Percentiles rank a stretch among this genome's conserved stretches.
Conservation (phyloP, 78 protist species). For the Trichosphaerium sp. region DNA sequence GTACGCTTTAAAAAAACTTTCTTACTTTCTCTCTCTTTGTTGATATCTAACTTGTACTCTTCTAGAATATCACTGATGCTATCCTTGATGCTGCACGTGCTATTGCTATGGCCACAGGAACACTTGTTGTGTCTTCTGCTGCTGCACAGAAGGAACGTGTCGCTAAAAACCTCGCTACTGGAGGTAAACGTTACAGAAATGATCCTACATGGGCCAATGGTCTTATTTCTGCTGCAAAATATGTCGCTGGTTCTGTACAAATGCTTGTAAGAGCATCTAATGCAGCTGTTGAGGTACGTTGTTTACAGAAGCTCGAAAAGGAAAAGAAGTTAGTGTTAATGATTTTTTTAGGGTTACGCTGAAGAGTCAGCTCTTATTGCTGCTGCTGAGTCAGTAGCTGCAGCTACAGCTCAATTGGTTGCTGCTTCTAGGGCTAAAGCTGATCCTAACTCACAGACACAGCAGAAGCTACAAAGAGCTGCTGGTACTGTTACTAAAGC, state of each 20-base stretch:
- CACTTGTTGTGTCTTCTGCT: constrained; percentile 34
- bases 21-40: too few relatives aligned
- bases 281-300: too few relatives aligned
- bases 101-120: constrained; percentile 40
- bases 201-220: constrained; percentile 62
- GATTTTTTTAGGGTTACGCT: constrained; percentile 28
- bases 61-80: constrained; percentile 46
- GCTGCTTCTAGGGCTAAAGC: constrained; percentile 42
- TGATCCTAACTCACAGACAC: constrained; percentile 16
- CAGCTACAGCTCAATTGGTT: constrained; percentile 38
- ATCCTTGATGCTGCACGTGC: constrained; percentile 58
- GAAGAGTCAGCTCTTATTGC: constrained; percentile 33
- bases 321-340: too few relatives aligned
- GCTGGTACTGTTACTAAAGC: constrained; percentile 34
- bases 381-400: constrained; percentile 50
- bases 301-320: too few relatives aligned
- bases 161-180: constrained; percentile 12
- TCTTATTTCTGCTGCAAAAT: constrained; percentile 46
- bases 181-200: constrained; percentile 23
- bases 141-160: constrained; percentile 39
- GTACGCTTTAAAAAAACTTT: too few relatives aligned
- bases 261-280: constrained; percentile 34
- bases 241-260: constrained; percentile 56
- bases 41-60: too few relatives aligned
- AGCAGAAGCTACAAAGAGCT: constrained; percentile 43